Evolutionary conservation across 192 early-diverging fungal species (phyloP).

Genomic region (Coemansia aciculifera): DNA sequence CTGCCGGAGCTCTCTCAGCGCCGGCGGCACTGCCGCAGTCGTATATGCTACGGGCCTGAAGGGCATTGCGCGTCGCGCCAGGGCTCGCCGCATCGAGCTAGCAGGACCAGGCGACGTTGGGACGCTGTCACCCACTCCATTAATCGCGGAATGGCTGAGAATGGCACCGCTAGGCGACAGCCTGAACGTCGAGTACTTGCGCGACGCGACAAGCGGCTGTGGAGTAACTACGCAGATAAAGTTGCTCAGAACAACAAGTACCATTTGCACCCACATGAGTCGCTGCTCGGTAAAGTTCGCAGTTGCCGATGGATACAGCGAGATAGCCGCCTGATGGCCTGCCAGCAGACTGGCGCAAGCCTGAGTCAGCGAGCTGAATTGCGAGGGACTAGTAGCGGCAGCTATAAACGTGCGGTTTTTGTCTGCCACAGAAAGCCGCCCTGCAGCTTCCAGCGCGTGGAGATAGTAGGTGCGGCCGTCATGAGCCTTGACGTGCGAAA

Average conservation of each 20-base stretch:
- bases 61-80: slow-evolving; percentile 34
- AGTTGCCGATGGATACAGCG: slow-evolving; percentile 7
- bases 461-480: slow-evolving; percentile 39
- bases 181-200: slow-evolving; percentile 36
- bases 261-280: slow-evolving; percentile 49
- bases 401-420: slow-evolving; percentile 22
- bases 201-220: slow-evolving; percentile 25
- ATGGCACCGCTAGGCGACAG: slow-evolving; percentile 17
- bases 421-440: slow-evolving; percentile 30
- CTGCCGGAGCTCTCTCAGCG: slow-evolving; percentile 29
- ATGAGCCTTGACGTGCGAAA: slow-evolving; percentile 19
- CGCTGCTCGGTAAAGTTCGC: slow-evolving; percentile 31
- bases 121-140: background rate
- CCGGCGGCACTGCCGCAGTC: slow-evolving; percentile 23
- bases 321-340: slow-evolving; percentile 27
- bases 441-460: slow-evolving; percentile 41
- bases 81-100: slow-evolving; percentile 16
- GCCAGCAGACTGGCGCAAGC: slow-evolving; percentile 38
- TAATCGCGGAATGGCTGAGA: slow-evolving; percentile 4
- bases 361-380: slow-evolving; percentile 20
- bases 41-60: slow-evolving; percentile 32
- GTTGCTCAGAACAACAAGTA: slow-evolving; percentile 47
- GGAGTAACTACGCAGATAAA: slow-evolving; percentile 32
- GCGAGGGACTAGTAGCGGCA: background rate
- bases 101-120: background rate